Evolutionary conservation across 768 basidiomycete genomes (phyloP).

Genomic region (Suillus subaureus): DNA sequence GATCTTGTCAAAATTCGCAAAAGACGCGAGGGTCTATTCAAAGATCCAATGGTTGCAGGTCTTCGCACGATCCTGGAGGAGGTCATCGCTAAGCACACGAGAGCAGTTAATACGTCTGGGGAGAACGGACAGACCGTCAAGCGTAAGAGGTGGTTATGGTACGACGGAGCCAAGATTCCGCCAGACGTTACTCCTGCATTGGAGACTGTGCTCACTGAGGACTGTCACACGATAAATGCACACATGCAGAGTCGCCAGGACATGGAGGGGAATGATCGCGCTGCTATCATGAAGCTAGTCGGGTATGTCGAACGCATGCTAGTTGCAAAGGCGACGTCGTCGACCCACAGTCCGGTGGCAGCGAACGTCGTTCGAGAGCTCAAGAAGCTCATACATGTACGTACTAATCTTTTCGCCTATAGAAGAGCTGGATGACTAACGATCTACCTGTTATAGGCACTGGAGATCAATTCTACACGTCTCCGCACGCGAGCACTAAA

Average conservation of each 20-base stretch:
- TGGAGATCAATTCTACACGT: background rate
- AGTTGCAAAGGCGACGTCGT: background rate
- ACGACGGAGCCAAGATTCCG: background rate
- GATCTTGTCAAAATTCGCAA: background rate
- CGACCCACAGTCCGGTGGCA: background rate
- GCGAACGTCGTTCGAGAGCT: background rate
- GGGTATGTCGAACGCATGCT: background rate
- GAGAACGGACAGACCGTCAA: background rate
- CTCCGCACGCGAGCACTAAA: background rate
- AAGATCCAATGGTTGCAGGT: background rate
- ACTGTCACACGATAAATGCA: background rate
- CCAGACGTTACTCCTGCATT: background rate
- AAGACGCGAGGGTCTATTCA: background rate
- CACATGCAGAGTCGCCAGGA: background rate
- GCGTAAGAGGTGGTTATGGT: background rate
- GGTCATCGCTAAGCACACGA: background rate
- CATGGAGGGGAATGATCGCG: background rate
- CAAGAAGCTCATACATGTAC: background rate
- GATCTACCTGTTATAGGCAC: background rate
- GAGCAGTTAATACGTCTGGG: background rate
- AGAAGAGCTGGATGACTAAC: background rate
- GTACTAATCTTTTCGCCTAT: background rate
- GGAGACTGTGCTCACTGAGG: background rate
- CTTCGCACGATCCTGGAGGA: background rate
- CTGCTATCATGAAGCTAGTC: background rate